Conservation (phyloP, 2,329 filamentous ascomycete species). For the Aureobasidium sp. region DNA sequence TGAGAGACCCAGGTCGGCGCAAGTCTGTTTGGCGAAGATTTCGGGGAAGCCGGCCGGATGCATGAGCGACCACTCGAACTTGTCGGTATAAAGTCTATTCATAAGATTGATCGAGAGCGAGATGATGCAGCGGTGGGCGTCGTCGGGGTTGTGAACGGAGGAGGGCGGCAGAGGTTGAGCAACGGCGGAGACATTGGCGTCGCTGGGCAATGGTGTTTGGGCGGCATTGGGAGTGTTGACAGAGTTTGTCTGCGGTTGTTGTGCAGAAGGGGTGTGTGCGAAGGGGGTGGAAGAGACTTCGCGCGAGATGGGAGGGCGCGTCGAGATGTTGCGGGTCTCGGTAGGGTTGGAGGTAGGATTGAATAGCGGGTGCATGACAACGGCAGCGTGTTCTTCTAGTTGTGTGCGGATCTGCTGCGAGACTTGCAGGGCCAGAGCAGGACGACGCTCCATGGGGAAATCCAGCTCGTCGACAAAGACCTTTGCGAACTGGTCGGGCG, state of each 20-base stretch:
- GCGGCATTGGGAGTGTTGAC: constrained; percentile 35
- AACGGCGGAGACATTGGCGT: constrained; percentile 59
- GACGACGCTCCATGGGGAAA: constrained; percentile 63
- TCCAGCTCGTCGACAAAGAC: constrained; percentile 88
- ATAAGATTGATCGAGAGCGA: constrained; percentile 85
- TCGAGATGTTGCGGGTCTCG: constrained; percentile 26
- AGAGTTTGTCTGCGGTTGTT: constrained; percentile 47
- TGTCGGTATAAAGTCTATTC: constrained; percentile 89
- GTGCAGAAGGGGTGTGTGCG: constrained; percentile 24
- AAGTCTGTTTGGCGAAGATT: constrained; percentile 85
- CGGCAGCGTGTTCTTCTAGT: constrained; percentile 90
- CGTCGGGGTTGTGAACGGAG: constrained; percentile 75
- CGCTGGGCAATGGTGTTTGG: constrained; percentile 40
- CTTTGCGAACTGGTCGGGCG: constrained; percentile 92
- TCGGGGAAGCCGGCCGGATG: constrained; percentile 90
- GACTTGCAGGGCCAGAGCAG: constrained; percentile 66
- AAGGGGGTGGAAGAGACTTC: constrained; percentile 43
- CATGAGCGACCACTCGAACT: constrained; percentile 93
- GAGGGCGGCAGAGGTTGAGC: constrained; percentile 51
- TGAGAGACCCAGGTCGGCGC: constrained; percentile 78
- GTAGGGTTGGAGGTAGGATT: constrained; percentile 22
- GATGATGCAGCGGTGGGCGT: constrained; percentile 90
- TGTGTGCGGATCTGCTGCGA: constrained; percentile 92
- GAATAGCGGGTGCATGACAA: constrained; percentile 88
- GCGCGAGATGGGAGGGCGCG: constrained; percentile 39